phyloP scores from a whole-genome alignment of 176 grass and related monocot species.

The Ananas comosus region DNA sequence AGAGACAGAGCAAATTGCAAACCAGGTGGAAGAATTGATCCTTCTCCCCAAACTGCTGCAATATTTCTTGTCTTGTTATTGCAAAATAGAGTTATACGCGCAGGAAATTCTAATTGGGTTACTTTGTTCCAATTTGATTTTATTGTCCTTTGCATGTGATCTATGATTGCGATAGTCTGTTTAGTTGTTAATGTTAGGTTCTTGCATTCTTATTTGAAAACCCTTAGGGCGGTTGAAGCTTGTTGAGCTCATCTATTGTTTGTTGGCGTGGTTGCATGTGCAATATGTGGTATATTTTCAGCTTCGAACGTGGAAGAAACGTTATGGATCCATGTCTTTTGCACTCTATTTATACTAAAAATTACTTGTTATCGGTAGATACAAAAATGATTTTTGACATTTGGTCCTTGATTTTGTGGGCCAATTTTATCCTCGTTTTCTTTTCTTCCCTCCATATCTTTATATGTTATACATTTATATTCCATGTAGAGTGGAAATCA shows the following conservation, averaged over 20 bases:
- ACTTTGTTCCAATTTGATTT: neutral
- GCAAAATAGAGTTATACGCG: neutral
- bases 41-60: neutral
- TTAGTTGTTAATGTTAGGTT: neutral
- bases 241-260: no score
- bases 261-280: no score
- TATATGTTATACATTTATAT: constrained; percentile 10
- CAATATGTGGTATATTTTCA: no score
- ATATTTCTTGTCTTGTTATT: neutral
- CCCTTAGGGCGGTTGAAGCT: no score
- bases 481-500: constrained; percentile 67
- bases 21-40: neutral
- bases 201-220: no score
- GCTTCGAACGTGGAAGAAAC: no score
- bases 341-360: constrained; percentile 3
- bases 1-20: neutral
- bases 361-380: neutral
- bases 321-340: constrained; percentile 5
- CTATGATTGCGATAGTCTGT: neutral
- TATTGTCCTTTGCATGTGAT: neutral
- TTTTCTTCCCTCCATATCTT: neutral
- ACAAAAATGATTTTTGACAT: neutral
- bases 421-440: neutral
- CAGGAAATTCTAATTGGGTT: neutral
- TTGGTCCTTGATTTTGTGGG: neutral